Conservation (phyloP, 805 yeast genomes). For the Starmerella apis region DNA sequence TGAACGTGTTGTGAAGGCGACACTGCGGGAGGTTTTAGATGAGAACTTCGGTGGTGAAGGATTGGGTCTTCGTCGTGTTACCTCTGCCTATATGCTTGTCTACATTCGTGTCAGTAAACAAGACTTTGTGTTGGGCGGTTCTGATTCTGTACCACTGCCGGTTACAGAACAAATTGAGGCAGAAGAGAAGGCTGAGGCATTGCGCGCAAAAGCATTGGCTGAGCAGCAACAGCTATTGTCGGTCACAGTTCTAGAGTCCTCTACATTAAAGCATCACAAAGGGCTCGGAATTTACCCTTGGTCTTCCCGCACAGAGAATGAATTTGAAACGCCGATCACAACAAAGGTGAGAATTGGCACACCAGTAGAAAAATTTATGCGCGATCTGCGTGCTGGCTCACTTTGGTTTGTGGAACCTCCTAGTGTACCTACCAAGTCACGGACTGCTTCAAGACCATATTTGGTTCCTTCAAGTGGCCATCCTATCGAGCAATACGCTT, state of each 20-base stretch:
- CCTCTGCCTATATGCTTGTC: constrained; percentile 95
- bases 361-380: constrained; percentile 6
- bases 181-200: constrained; percentile 50
- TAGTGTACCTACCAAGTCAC: background rate
- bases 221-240: constrained; percentile 43
- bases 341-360: constrained; percentile 18
- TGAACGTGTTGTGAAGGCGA: constrained; percentile 83
- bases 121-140: constrained; percentile 43
- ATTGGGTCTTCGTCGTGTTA: constrained; percentile 54
- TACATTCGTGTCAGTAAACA: constrained; percentile 61
- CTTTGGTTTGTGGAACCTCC: constrained; percentile 18
- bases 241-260: constrained; percentile 10
- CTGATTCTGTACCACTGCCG: constrained; percentile 52
- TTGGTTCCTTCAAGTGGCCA: background rate
- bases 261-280: constrained; percentile 11
- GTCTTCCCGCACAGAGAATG: constrained; percentile 7
- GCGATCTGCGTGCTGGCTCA: constrained; percentile 13
- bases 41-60: constrained; percentile 77
- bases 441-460: background rate
- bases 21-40: constrained; percentile 73
- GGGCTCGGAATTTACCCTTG: constrained; percentile 19
- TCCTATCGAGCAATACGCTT: constrained; percentile 15
- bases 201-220: constrained; percentile 48
- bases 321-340: constrained; percentile 10
- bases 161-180: constrained; percentile 53